phyloP scores from a whole-genome alignment of 345 rosid genomes.

The Euphorbia lathyris region DNA sequence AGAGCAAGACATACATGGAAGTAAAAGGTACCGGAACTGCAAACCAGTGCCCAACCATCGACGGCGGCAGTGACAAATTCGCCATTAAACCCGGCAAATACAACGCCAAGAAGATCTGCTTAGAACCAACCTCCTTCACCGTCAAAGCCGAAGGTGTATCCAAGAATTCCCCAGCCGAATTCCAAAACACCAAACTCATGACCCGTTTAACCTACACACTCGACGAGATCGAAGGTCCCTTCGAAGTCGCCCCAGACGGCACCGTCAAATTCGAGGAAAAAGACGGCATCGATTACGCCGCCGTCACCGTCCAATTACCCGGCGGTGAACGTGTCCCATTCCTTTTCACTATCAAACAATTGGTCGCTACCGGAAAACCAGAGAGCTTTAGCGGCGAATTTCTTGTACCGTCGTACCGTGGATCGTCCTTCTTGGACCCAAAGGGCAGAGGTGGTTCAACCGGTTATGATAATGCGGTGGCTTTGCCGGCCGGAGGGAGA shows the following conservation, averaged over 20 bases:
- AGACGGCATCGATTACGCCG: constrained; percentile 86
- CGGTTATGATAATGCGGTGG: constrained; percentile 87
- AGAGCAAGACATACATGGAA: constrained; percentile 94
- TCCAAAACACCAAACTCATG: constrained; percentile 97
- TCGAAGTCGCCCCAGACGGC: constrained; percentile 69
- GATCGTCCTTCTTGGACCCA: constrained; percentile 87
- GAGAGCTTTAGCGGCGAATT: constrained; percentile 67
- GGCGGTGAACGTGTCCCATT: constrained; percentile 91
- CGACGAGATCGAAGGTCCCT: constrained; percentile 94
- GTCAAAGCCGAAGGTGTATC: constrained; percentile 81
- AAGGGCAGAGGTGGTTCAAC: constrained; percentile 89
- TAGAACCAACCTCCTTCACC: constrained; percentile 96
- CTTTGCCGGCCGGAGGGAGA: constrained; percentile 93
- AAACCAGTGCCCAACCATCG: constrained; percentile 85
- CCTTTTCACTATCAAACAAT: constrained; percentile 79
- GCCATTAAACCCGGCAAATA: constrained; percentile 84
- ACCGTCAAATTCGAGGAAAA: constrained; percentile 69
- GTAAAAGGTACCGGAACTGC: constrained; percentile 96
- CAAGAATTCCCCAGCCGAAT: constrained; percentile 86
- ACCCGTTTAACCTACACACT: constrained; percentile 95
- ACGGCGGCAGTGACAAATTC: constrained; percentile 69
- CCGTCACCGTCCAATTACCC: constrained; percentile 80
- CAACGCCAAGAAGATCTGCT: constrained; percentile 75
- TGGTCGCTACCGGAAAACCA: constrained; percentile 81
- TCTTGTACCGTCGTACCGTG: constrained; percentile 77